Evolutionary conservation across 257 asterid genomes (phyloP).

Genomic region (Rubia yunnanensis): DNA sequence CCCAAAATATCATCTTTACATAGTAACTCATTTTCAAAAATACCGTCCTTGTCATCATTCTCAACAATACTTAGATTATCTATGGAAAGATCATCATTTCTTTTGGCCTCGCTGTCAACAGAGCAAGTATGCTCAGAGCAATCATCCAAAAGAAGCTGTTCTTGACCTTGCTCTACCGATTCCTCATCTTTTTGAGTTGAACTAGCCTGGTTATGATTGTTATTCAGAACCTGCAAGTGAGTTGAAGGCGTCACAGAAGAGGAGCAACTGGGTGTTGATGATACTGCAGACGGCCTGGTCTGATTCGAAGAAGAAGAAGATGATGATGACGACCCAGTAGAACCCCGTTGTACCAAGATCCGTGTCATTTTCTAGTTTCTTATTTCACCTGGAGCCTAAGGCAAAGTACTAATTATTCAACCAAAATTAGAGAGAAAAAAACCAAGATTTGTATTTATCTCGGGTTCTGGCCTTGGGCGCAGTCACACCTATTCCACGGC

Average conservation of each 20-base stretch:
- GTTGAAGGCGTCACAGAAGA: slow-evolving; percentile 45
- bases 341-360: slow-evolving; percentile 82
- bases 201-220: slow-evolving; percentile 24
- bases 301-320: slow-evolving; percentile 39
- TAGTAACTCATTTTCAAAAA: slow-evolving; percentile 30
- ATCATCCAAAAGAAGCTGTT: slow-evolving; percentile 44
- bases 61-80: slow-evolving; percentile 29
- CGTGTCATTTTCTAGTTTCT: slow-evolving; percentile 64
- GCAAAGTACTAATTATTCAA: slow-evolving; percentile 21
- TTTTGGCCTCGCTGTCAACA: slow-evolving; percentile 27
- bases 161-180: slow-evolving; percentile 39
- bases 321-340: slow-evolving; percentile 40
- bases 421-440: slow-evolving; percentile 40
- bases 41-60: slow-evolving; percentile 28
- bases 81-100: slow-evolving; percentile 35
- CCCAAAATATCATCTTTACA: slow-evolving; percentile 27
- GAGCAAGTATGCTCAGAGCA: slow-evolving; percentile 27
- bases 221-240: slow-evolving; percentile 36
- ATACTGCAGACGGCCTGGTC: slow-evolving; percentile 44
- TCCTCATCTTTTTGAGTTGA: slow-evolving; percentile 52
- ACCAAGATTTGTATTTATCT: slow-evolving; percentile 56
- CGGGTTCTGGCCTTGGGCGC: slow-evolving; percentile 90
- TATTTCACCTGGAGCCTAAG: slow-evolving; percentile 21
- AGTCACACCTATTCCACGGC: slow-evolving; percentile 73
- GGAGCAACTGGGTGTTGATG: slow-evolving; percentile 33